These are phyloP conservation scores for Pseudodiploospora longispora DNA, from an alignment of 2,329 filamentous ascomycete species.

Conservation along the genomic window DNA sequence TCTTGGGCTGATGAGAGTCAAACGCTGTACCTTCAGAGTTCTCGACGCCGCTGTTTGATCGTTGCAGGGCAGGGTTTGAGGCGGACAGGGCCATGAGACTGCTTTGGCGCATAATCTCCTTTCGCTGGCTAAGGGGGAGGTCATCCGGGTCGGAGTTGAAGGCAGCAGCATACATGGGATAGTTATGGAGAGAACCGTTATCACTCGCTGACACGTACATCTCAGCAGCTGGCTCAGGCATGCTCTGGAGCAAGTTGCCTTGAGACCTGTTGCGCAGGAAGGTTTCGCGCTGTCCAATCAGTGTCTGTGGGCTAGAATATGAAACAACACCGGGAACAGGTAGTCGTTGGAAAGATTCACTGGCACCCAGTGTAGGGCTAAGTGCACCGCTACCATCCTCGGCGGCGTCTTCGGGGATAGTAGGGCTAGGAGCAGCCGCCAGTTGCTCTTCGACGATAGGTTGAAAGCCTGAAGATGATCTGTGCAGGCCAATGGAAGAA, in stretches of 20 bases:
- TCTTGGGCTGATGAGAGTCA: constrained; percentile 48
- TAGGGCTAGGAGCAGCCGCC: constrained; percentile 7
- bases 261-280: constrained; percentile 45
- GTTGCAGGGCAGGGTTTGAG: constrained; percentile 17
- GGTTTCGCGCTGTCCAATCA: constrained; percentile 48
- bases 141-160: constrained; percentile 50
- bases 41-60: constrained; percentile 15
- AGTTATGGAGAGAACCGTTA: constrained; percentile 31
- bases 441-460: constrained; percentile 38
- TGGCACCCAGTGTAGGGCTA: constrained; percentile 13
- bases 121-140: constrained; percentile 62
- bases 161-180: constrained; percentile 21
- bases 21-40: constrained; percentile 31
- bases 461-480: constrained; percentile 24
- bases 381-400: constrained; percentile 8
- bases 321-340: constrained; percentile 40
- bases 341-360: constrained; percentile 17
- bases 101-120: constrained; percentile 49
- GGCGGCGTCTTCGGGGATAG: constrained; percentile 13
- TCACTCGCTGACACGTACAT: constrained; percentile 29
- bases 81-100: constrained; percentile 28
- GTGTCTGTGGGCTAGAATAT: constrained; percentile 44
- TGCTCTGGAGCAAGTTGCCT: constrained; percentile 25
- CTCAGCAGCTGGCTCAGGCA: constrained; percentile 17
- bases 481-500: constrained; percentile 15